Base-by-base conservation (phyloP, 2,329 filamentous ascomycete genomes). In the Delphinella strobiligena region DNA sequence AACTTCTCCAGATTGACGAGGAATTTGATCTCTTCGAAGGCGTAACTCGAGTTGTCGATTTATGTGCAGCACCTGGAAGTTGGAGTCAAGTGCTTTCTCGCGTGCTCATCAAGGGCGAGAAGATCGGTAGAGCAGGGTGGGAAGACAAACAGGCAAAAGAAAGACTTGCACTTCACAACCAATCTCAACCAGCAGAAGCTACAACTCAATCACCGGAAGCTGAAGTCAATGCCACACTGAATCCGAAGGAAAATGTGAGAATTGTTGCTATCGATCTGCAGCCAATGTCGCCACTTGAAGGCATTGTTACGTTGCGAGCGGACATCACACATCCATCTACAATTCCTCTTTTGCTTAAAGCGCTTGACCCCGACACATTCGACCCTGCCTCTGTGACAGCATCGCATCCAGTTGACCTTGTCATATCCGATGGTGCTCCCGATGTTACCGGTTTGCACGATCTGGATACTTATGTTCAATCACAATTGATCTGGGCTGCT, bases 281-380 rank as follows among this genome's bases (percentile, higher is more conserved):
- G 59, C 91, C 91, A 30, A 98, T 98, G 74, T 86, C 83, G 45
- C 86, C 89, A 4, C 71, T 98, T 4, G 82, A 91, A 18, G 91
- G 91, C 44, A 94, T 98, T 58, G 84, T 81, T 27, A 94, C 84
- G 9, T 72, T 98, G 11, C 82, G 88, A 54, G 91, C 91, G 36
- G 91, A 98, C 58, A 98, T 98, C 51, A 98, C 91, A 7, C 91
- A 98, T 60, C 89, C 91, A 0, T 88, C 87, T 3, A 98, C 91
- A 0, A 85, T 96, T 22, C 88, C 89, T 5, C 74, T 94, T 3
- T 74, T 98, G 15, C 74, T 96, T 17, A 76, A 79, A 47, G 87
- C 89, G 1, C 71, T 98, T 16, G 87, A 95, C 51, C 75, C 84
- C 2, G 74, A 78, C 31, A 66, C 60, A 2, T 64, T 61, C 44